Evolutionary conservation across 371 early-diverging fungal genomes (phyloP), one percentile per base, ranked within the genome.

Genomic region (Globomyces sp.): DNA sequence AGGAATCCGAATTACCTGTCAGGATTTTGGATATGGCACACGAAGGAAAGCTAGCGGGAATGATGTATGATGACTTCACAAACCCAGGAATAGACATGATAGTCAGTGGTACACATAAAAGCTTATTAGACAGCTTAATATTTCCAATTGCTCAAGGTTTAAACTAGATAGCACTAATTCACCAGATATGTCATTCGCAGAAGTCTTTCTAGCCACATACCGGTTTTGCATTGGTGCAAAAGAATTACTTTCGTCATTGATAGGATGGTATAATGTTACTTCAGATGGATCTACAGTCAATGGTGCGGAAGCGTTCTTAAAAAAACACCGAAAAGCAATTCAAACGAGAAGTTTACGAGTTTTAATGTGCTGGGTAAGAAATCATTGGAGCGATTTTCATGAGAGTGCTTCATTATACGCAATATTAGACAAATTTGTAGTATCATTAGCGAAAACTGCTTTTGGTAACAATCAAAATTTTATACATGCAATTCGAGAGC

Each of bases 381-480:
- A 78, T 63, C 77, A 80, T 59, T 83, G 83, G 83, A 72, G 74
- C 46, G 83, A 83, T 58, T 83, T 83, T 68, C 76, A 76, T 50
- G 53, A 49, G 3, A 71, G 73, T 58, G 45, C 39, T 6, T 40
- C 43, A 37, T 55, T 83, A 41, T 61, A 73, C 62, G 53, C 50
- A 36, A 75, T 72, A 41, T 67, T 83, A 47, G 68, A 52, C 61
- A 65, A 64, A 6, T 77, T 83, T 64, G 74, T 81, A 24, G 74
- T 77, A 3, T 70, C 76, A 40, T 50, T 82, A 10, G 57, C 68
- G 10, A 61, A 69, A 42, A 58, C 74, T 2, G 64, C 67, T 3
- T 82, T 82, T 73, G 80, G 82, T 2, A 78, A 78, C 60, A 66
- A 72, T 13, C 82, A 82, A 64, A 77, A 78, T 63, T 69, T 82